These are phyloP conservation scores for Cladosporium sp. DNA, from an alignment of 2,329 filamentous ascomycete genomes.

Conservation along the genomic window DNA sequence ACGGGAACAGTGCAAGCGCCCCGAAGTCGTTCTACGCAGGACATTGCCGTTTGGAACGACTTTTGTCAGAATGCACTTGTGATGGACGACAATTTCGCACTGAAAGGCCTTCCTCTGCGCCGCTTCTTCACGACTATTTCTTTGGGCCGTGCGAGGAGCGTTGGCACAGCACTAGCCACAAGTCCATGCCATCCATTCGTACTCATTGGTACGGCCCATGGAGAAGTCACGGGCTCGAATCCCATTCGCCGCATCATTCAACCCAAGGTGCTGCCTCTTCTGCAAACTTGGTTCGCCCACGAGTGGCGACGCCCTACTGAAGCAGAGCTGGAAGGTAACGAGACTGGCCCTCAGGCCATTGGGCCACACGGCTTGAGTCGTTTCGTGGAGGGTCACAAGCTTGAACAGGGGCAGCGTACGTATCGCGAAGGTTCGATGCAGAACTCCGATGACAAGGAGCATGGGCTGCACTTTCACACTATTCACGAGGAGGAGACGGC, in stretches of 20 bases:
- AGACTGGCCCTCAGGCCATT: neutral
- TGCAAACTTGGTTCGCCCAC: constrained; percentile 59
- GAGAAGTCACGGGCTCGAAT: constrained; percentile 54
- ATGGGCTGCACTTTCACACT: constrained; percentile 36
- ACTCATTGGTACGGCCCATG: constrained; percentile 54
- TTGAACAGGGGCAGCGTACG: constrained; percentile 27
- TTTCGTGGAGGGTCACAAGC: constrained; percentile 46
- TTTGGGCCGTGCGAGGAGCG: constrained; percentile 38
- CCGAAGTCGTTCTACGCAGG: constrained; percentile 52
- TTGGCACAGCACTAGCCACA: constrained; percentile 46
- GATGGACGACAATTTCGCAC: constrained; percentile 56
- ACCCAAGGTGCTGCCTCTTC: constrained; percentile 52
- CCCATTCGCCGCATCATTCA: constrained; percentile 53
- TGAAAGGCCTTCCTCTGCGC: constrained; percentile 51
- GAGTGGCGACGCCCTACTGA: constrained; percentile 49
- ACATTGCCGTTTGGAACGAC: constrained; percentile 56
- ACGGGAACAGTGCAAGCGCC: constrained; percentile 46
- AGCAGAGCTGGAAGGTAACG: constrained; percentile 20
- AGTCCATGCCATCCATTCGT: constrained; percentile 57
- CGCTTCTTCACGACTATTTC: constrained; percentile 52
- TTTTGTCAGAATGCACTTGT: constrained; percentile 55
- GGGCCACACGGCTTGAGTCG: constrained; percentile 31
- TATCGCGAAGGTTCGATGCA: constrained; percentile 23
- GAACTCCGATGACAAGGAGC: constrained; percentile 25
- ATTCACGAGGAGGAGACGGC: constrained; percentile 48